Base-by-base conservation (phyloP, 2,329 filamentous ascomycete species). In the Pochonia chlamydosporia region DNA sequence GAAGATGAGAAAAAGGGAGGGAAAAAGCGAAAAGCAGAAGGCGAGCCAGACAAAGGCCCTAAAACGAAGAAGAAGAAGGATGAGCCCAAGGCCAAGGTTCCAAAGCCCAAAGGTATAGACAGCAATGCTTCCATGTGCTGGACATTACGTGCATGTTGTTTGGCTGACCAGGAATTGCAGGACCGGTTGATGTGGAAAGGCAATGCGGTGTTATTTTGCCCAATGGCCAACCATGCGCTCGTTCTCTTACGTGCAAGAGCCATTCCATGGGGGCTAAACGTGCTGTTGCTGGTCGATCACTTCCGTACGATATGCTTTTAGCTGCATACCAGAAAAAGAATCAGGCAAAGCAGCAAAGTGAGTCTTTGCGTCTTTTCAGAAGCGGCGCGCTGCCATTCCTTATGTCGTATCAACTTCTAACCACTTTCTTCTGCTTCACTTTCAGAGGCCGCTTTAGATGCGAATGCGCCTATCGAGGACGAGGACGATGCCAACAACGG, bases 11-110 rank as follows among this genome's bases (percentile, higher is more conserved):
- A 78, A 50, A 85, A 84, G 58, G 40, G 44, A 11, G 82, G 84
- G 41, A 91, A 90, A 73, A 90, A 90, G 68, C 75, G 85, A 49
- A 90, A 89, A 67, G 84, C 85, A 7, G 85, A 89, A 46, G 78
- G 72, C 7, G 84, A 91, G 56, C 78, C 80, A n/a, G 86, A 89
- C 45, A 93, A 93, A 69, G 86, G 80, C 14, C 85, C 87, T 1
- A 93, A 92, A 67, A 81, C 84, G 54, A 95, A 95, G 74, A 96
- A 95, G 74, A 95, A 95, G 74, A 95, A 95, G 70, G 89, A 96
- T 52, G 89, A 95, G 60, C 84, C 85, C 1, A 95, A 95, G 63
- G 76, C 84, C 18, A 95, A 95, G 67, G 75, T 79, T 1, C 79
- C 88, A 0, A 96, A 96, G 60, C 85, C 87, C 0, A 95, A 95